Conservation (phyloP, 768 basidiomycete species). For the Termitomyces sp. region DNA sequence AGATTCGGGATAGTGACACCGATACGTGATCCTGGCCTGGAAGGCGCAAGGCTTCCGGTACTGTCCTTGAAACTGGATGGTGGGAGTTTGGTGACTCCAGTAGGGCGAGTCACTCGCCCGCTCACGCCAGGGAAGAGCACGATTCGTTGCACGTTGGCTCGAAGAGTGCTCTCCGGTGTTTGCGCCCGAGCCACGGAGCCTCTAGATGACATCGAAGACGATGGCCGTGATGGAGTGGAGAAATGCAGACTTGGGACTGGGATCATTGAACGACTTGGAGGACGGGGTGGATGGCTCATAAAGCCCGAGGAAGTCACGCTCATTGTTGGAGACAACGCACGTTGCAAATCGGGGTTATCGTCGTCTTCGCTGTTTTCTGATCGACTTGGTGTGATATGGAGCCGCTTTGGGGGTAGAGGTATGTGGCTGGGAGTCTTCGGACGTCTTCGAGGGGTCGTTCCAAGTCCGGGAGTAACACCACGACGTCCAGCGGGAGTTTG, state of each 20-base stretch:
- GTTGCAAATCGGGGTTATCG: slow-evolving; percentile 42
- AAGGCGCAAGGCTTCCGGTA: slow-evolving; percentile 50
- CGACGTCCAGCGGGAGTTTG: slow-evolving; percentile 46
- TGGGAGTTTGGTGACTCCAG: slow-evolving; percentile 41
- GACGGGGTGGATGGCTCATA: slow-evolving; percentile 55
- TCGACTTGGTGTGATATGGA: slow-evolving; percentile 27
- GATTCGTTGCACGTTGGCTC: slow-evolving; percentile 58
- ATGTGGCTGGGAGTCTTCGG: slow-evolving; percentile 81
- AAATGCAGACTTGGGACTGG: slow-evolving; percentile 74
- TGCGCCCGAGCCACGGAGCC: slow-evolving; percentile 49
- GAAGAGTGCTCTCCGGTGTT: slow-evolving; percentile 65
- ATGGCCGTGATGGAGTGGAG: slow-evolving; percentile 66
- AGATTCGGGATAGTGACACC: slow-evolving; percentile 61
- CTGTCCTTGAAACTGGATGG: slow-evolving; percentile 78
- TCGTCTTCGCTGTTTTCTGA: slow-evolving; percentile 30
- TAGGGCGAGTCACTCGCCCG: slow-evolving; percentile 39
- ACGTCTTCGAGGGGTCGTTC: slow-evolving; percentile 59
- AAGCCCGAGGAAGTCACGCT: slow-evolving; percentile 39
- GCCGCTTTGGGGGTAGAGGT: slow-evolving; percentile 55
- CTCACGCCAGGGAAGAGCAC: slow-evolving; percentile 47
- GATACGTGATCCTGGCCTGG: slow-evolving; percentile 62
- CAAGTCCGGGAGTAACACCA: slow-evolving; percentile 32
- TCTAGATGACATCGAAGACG: slow-evolving; percentile 67
- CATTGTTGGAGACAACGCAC: slow-evolving; percentile 62
- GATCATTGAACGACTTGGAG: slow-evolving; percentile 82